Base-by-base conservation (phyloP, 192 early-diverging fungal genomes). In the Rhizophagus clarus region DNA sequence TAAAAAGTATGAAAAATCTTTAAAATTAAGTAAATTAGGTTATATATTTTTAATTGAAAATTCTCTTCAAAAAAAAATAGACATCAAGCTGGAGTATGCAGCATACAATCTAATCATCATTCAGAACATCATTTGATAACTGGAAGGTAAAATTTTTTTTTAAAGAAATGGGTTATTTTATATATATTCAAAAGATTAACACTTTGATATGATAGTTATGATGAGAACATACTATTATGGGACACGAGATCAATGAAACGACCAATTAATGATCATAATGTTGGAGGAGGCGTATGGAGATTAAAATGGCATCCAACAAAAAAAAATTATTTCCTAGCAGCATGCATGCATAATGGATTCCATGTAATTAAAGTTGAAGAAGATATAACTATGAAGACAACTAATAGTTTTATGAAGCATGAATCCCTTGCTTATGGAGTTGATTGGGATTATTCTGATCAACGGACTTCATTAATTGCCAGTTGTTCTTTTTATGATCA, bases 221-320 rank as follows among this genome's bases (percentile, higher is more conserved):
- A 99, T 82, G 96, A 97, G 61, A 87, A 89, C 26, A 85, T 98
- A 56, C 80, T 93, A 72, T 88, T 97, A 56, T 99, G 97, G 97
- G 97, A 99, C 81, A 94, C 89, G 6, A 90, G 97, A 12, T 88
- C 82, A 10, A 95, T 97, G 93, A 86, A 91, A n/a, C 56, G 74
- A 26, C 96, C 96, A 4, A 29, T 96, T 63, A 78, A 84, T 1
- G 92, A 94, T 26, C 81, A 89, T 61, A 88, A 88, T 37, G 90
- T 92, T 22, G 95, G 92, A 34, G 96, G 97, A 8, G 97, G 97
- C 12, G 94, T 97, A 12, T 99, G 97, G 97, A 85, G 96, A 29
- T 82, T 99, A 49, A 95, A 95, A 86, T 99, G 97, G 96, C 96
- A 98, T 80, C 97, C 97, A 1, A 87, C 84, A 0, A 83, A 88